Percentiles rank a stretch among this genome's conserved stretches.
Conservation (phyloP, 441 rosid genomes). For the Euphorbia celastroides region DNA sequence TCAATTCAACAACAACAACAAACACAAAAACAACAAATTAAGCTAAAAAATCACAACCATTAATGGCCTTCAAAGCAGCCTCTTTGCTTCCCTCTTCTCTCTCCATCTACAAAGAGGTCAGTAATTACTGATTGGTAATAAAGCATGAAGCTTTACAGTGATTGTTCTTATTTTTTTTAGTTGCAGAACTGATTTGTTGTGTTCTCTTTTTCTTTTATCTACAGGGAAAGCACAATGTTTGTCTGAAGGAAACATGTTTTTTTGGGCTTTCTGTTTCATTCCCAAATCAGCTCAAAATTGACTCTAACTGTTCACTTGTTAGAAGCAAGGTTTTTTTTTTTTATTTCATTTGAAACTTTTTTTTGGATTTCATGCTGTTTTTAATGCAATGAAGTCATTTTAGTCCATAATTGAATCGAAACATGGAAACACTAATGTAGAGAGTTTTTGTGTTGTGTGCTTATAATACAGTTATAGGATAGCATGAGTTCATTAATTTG, state of each 20-base stretch:
- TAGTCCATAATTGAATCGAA: no score
- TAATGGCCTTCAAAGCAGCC: constrained; percentile 57
- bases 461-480: no score
- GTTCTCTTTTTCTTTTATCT: constrained; percentile 5
- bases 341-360: neutral
- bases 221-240: constrained; percentile 36
- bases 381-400: no score
- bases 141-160: neutral
- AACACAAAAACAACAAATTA: neutral
- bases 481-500: no score
- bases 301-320: constrained; percentile 21
- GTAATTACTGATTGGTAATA: no score
- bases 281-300: constrained; percentile 26
- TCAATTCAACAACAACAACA: neutral
- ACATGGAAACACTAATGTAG: no score
- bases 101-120: constrained; percentile 47
- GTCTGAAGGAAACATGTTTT: constrained; percentile 35
- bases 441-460: no score
- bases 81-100: no score
- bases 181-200: neutral
- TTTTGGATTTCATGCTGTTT: no score
- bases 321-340: constrained; percentile 22
- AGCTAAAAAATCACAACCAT: neutral
- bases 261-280: constrained; percentile 31
- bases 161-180: neutral